phyloP scores from a whole-genome alignment of 257 asterid species.

The Jacaranda copaia region DNA sequence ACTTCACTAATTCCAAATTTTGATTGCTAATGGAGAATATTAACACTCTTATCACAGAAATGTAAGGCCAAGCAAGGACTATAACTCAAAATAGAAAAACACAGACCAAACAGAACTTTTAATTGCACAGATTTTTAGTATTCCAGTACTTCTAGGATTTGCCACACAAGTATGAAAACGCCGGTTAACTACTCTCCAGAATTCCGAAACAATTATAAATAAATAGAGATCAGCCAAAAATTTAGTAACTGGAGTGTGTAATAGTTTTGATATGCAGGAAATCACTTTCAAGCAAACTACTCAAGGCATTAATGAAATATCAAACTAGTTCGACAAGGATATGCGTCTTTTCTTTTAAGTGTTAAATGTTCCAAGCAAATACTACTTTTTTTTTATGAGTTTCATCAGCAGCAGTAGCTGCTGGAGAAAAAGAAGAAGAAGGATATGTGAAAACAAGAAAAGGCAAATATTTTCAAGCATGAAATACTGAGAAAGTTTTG shows the following conservation, averaged over 20 bases:
- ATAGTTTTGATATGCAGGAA: not conserved
- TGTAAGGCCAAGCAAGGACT: not conserved
- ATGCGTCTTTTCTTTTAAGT: not conserved
- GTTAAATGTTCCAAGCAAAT: not conserved
- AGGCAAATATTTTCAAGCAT: not conserved
- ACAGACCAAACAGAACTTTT: not conserved
- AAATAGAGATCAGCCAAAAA: not conserved
- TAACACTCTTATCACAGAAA: not conserved
- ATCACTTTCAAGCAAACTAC: not conserved
- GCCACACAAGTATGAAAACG: not conserved
- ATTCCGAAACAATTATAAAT: too few relatives aligned
- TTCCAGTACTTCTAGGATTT: not conserved
- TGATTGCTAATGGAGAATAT: not conserved
- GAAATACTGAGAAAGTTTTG: not conserved
- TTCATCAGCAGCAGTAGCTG: too few relatives aligned
- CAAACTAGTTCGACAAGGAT: not conserved
- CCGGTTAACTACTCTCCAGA: not conserved
- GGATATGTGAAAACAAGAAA: not conserved
- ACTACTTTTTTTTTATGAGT: too few relatives aligned
- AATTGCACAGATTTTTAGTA: too few relatives aligned
- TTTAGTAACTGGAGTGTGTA: not conserved
- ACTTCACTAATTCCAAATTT: not conserved
- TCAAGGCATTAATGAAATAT: not conserved
- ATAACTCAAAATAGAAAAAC: not conserved
- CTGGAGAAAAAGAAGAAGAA: too few relatives aligned